phyloP scores from a whole-genome alignment of 2,329 filamentous ascomycete species.

The Anthostomella pinea region DNA sequence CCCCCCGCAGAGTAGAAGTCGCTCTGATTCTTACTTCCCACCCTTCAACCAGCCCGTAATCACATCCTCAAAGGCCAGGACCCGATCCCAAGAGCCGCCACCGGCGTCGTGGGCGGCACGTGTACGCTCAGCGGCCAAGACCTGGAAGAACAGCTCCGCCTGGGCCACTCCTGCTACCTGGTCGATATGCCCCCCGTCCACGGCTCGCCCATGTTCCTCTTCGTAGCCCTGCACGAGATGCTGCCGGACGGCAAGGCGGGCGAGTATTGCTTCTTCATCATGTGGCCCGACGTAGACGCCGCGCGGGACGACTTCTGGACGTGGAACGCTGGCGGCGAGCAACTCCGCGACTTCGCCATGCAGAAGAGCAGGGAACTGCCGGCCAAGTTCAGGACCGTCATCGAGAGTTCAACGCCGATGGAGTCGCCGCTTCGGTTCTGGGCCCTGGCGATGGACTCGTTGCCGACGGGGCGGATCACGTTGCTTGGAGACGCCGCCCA shows the following conservation, averaged over 20 bases:
- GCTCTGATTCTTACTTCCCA: not conserved
- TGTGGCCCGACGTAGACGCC: slow-evolving; percentile 22
- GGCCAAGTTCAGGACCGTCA: slow-evolving; percentile 14
- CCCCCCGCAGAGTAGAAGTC: too few relatives aligned
- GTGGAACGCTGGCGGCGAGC: slow-evolving; percentile 43
- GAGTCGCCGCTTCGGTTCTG: too few relatives aligned
- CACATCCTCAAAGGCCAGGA: slow-evolving; percentile 28
- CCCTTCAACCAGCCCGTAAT: slow-evolving; percentile 27
- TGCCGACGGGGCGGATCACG: slow-evolving; percentile 22
- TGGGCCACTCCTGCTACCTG: slow-evolving; percentile 32
- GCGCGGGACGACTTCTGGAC: slow-evolving; percentile 74
- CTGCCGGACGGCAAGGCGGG: slow-evolving; percentile 21
- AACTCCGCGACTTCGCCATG: slow-evolving; percentile 48
- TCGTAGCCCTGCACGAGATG: slow-evolving; percentile 22
- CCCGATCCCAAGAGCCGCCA: slow-evolving; percentile 24
- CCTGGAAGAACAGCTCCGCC: slow-evolving; percentile 30
- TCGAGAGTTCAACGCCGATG: slow-evolving; percentile 16
- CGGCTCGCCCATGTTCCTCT: slow-evolving; percentile 17
- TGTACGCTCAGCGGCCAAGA: slow-evolving; percentile 24
- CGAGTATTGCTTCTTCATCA: slow-evolving; percentile 19
- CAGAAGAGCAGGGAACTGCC: slow-evolving; percentile 20
- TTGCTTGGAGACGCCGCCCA: slow-evolving; percentile 25
- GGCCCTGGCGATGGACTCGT: slow-evolving; percentile 18
- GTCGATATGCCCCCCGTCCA: slow-evolving; percentile 19
- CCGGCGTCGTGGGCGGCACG: slow-evolving; percentile 29